Evolutionary conservation across 768 basidiomycete species (phyloP), one percentile per base, ranked within the genome.

Genomic region (Candolleomyces eurysporus): DNA sequence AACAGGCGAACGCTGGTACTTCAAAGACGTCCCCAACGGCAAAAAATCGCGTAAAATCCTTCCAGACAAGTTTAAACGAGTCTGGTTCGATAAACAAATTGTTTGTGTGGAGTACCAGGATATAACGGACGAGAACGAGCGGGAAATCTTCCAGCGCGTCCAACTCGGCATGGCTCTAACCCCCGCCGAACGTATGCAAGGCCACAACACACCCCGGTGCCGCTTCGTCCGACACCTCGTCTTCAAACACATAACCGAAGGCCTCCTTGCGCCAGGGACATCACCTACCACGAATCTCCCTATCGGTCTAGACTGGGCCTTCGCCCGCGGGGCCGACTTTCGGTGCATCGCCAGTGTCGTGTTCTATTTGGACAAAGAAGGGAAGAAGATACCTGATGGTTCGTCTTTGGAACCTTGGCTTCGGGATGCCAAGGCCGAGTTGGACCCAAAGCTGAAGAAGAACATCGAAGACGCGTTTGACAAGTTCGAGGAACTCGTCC

Each of bases 111-210:
- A 93, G 68, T 93, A 89, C 63, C 76, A 80, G 60, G 84, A 85
- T 48, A 76, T 90, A 8, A 73, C 75, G 0, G 85, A 85, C 55
- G 65, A 71, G 4, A 81, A 84, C 31, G 88, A 90, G 65, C 78
- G 88, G 21, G 88, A 89, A 63, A 84, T 90, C 17, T 90, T 90
- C 74, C 62, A 92, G 88, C 80, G 90, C 53, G 90, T 92, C 7
- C 90, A 91, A 72, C 78, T 90, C 3, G 90, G 90, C 7, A 87
- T 92, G 80, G 89, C 90, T 0, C 76, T 91, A 32, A 91, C 89
- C 0, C 86, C 87, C 4, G 85, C 88, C 64, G 90, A 92, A 68
- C 88, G 87, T 69, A 75, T 92, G 11, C 86, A 89, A 67, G 90
- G 89, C 0, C 76, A 85, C 61, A 82, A 76, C 57, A 83, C 84